Evolutionary conservation across 2,329 filamentous ascomycete genomes (phyloP).

Genomic region (Plectosphaerella cucumerina): DNA sequence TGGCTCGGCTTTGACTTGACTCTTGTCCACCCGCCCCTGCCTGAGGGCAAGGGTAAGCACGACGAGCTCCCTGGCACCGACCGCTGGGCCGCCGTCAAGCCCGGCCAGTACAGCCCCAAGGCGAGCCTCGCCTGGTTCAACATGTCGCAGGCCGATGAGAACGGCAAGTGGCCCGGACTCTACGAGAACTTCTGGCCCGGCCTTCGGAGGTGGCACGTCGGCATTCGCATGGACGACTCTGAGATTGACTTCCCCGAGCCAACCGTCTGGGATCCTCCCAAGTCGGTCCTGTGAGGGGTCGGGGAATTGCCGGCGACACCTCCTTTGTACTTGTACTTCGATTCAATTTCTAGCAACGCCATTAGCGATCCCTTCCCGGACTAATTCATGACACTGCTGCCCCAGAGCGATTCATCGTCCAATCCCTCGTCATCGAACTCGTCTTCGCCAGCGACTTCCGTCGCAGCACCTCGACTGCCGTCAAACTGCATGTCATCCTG

Average conservation of each 20-base stretch:
- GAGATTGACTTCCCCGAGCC: slow-evolving; percentile 19
- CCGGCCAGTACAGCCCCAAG: slow-evolving; percentile 20
- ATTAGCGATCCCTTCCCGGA: not conserved
- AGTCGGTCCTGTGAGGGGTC: slow-evolving; percentile 15
- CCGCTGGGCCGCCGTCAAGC: slow-evolving; percentile 37
- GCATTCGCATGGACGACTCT: slow-evolving; percentile 31
- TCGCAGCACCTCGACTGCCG: not conserved
- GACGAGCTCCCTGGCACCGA: slow-evolving; percentile 41
- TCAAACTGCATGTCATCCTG: not conserved
- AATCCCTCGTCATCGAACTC: not conserved
- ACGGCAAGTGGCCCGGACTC: slow-evolving; percentile 16
- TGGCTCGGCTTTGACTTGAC: slow-evolving; percentile 36
- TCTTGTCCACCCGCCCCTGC: slow-evolving; percentile 46
- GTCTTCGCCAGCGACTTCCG: not conserved
- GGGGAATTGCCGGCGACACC: not conserved
- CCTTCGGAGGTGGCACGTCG: slow-evolving; percentile 38
- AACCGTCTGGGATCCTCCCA: slow-evolving; percentile 17
- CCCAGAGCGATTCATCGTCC: not conserved
- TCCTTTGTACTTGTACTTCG: too few relatives aligned
- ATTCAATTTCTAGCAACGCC: too few relatives aligned
- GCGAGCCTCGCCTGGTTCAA: slow-evolving; percentile 43
- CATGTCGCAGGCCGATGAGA: slow-evolving; percentile 30
- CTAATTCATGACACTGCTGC: not conserved
- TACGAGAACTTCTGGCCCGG: slow-evolving; percentile 44
- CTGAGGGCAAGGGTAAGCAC: slow-evolving; percentile 29